These are phyloP conservation scores for Xylaria sp. DNA, from an alignment of 495 filamentous ascomycete species.

Conservation along the genomic window DNA sequence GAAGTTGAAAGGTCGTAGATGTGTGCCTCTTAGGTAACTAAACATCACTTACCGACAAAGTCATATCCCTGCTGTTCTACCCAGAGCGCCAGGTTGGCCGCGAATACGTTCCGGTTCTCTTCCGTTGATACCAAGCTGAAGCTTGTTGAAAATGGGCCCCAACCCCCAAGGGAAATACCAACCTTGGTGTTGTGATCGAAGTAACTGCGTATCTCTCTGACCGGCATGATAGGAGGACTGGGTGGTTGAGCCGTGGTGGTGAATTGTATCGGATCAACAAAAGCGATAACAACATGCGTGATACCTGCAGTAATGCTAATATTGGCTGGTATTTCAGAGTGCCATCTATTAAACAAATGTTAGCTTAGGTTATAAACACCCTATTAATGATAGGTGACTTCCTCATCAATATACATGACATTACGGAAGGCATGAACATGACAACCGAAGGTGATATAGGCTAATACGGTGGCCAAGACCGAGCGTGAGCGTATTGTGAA, in stretches of 20 bases:
- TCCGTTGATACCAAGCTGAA: slow-evolving; percentile 59
- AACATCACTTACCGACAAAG: slow-evolving; percentile 49
- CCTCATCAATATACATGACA: slow-evolving; percentile 30
- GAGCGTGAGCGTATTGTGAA: not conserved
- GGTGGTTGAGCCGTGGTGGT: slow-evolving; percentile 48
- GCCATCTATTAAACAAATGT: slow-evolving; percentile 25
- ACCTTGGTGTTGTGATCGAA: slow-evolving; percentile 60
- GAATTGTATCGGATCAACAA: slow-evolving; percentile 59
- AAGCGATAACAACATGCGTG: slow-evolving; percentile 62
- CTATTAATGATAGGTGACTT: not conserved
- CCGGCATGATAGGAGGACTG: slow-evolving; percentile 50
- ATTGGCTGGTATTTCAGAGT: slow-evolving; percentile 28
- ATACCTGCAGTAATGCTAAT: slow-evolving; percentile 37
- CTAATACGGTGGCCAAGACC: slow-evolving; percentile 7
- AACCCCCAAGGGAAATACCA: slow-evolving; percentile 67
- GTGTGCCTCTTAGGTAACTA: not conserved
- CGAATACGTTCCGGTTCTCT: slow-evolving; percentile 54
- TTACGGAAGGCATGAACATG: slow-evolving; percentile 15
- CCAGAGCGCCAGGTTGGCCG: slow-evolving; percentile 62
- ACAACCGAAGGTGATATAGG: not conserved
- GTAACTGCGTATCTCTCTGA: slow-evolving; percentile 51
- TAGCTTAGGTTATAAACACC: not conserved
- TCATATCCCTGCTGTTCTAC: slow-evolving; percentile 60
- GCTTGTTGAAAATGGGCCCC: slow-evolving; percentile 61
- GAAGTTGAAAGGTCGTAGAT: not conserved